Evolutionary conservation across 2,329 filamentous ascomycete species (phyloP).

Genomic region (Cladosporium sp.): DNA sequence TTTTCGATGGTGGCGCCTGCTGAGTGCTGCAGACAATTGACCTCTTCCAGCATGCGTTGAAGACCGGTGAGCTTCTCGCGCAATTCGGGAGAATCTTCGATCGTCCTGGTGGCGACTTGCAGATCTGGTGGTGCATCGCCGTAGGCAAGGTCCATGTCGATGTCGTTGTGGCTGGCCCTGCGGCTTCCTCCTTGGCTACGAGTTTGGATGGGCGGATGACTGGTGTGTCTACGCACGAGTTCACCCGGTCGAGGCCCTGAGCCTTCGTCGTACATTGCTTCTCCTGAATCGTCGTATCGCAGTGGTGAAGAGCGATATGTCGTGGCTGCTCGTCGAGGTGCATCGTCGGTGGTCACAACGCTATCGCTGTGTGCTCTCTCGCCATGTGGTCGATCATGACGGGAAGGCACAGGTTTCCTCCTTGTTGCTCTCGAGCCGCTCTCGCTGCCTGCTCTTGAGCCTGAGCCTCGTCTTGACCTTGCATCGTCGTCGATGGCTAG

Average conservation of each 20-base stretch:
- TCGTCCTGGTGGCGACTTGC: conserved; percentile 41
- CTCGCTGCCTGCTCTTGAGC: conserved; percentile 30
- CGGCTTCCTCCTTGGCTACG: conserved; percentile 30
- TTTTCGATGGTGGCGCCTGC: conserved; percentile 80
- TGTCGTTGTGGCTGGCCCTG: conserved; percentile 48
- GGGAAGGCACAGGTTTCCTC: conserved; percentile 29
- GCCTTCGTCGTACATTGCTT: conserved; percentile 22
- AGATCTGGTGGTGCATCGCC: conserved; percentile 76
- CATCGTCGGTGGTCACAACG: conserved; percentile 40
- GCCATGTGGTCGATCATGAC: conserved; percentile 36
- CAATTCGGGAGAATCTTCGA: conserved; percentile 58
- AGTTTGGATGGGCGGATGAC: conserved; percentile 30
- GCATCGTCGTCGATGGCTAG: conserved; percentile 46
- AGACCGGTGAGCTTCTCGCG: conserved; percentile 71
- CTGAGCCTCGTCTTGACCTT: conserved; percentile 26
- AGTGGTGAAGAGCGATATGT: conserved; percentile 32
- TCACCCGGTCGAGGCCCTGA: conserved; percentile 38
- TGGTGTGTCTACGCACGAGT: conserved; percentile 46
- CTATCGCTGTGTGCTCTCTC: conserved; percentile 49
- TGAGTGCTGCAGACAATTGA: conserved; percentile 82
- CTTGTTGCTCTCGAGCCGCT: conserved; percentile 23
- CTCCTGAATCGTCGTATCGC: conserved; percentile 28
- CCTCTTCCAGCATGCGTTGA: conserved; percentile 78
- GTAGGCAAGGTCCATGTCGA: conserved; percentile 92
- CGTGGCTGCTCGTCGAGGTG: conserved; percentile 19